Evolutionary conservation across 495 filamentous ascomycete species (phyloP).

Genomic region (Aspergillus asperescens): DNA sequence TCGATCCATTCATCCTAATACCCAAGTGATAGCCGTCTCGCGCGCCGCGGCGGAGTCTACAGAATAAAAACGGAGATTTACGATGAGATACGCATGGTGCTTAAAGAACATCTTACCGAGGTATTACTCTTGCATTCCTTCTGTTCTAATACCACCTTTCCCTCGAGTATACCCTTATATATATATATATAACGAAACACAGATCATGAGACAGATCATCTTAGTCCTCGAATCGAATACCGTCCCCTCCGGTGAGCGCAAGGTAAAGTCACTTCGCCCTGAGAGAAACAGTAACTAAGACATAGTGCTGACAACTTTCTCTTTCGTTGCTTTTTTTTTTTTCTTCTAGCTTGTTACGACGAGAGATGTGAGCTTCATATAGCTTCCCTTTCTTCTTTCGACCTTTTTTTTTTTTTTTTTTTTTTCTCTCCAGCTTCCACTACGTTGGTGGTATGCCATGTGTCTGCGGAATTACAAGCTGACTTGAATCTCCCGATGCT

Average conservation of each 20-base stretch:
- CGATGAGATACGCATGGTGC: conserved; percentile 52
- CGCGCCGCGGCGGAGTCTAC: conserved; percentile 73
- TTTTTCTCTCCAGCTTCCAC: background rate
- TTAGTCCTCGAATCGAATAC: conserved; percentile 9
- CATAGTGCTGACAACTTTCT: too few species aligned
- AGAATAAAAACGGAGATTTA: conserved; percentile 68
- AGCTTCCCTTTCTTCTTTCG: background rate
- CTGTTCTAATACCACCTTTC: background rate
- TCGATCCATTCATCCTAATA: background rate
- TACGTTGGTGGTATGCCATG: too few species aligned
- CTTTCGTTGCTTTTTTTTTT: too few species aligned
- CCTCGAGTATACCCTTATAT: too few species aligned
- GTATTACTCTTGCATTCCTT: conserved; percentile 31
- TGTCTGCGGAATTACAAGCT: background rate
- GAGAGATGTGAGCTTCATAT: conserved; percentile 50
- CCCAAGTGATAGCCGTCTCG: conserved; percentile 56
- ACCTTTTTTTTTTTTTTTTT: background rate
- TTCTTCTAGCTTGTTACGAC: conserved; percentile 47
- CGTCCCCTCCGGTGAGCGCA: conserved; percentile 11
- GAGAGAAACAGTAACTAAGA: too few species aligned
- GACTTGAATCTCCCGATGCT: background rate
- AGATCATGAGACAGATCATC: conserved; percentile 23
- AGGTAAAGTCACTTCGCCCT: too few species aligned
- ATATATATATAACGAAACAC: background rate
- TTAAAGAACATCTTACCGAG: conserved; percentile 49